phyloP scores from a whole-genome alignment of 352 stramenopile genomes.

The Pythium apleroticum region DNA sequence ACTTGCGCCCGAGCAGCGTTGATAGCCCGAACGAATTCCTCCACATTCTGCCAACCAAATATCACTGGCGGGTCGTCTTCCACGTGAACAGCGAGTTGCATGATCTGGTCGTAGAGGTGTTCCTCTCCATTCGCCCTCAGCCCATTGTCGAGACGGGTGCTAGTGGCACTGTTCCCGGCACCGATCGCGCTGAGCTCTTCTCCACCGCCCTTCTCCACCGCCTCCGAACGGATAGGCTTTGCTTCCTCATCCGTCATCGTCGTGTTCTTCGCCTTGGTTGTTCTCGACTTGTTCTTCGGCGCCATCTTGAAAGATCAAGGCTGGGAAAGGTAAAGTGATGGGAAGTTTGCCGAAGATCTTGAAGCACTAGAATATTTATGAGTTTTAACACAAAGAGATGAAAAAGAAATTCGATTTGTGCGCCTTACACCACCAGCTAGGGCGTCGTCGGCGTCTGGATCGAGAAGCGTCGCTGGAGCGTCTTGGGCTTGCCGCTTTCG shows the following conservation, averaged over 20 bases:
- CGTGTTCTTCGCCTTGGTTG: background rate
- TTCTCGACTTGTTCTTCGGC: no score
- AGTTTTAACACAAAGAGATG: constrained; percentile 8
- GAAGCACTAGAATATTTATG: no score
- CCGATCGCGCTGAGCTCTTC: background rate
- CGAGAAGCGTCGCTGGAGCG: constrained; percentile 44
- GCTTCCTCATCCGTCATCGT: background rate
- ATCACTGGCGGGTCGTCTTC: constrained; percentile 25
- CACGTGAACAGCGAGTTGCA: constrained; percentile 21
- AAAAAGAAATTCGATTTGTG: constrained; percentile 3
- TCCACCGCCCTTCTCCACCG: background rate
- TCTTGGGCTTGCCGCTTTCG: constrained; percentile 28
- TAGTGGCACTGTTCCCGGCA: background rate
- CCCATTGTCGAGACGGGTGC: constrained; percentile 21
- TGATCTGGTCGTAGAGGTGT: constrained; percentile 25
- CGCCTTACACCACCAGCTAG: background rate
- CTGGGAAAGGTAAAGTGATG: no score
- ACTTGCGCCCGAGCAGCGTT: constrained; percentile 22
- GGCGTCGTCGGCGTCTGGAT: constrained; percentile 30
- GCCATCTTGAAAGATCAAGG: no score
- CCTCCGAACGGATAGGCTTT: background rate
- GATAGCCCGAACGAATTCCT: constrained; percentile 24
- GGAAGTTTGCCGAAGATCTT: no score
- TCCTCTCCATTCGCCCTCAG: constrained; percentile 29
- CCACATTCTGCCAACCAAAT: constrained; percentile 28